Evolutionary conservation across 1,139 yeast genomes (phyloP).

Genomic region (Williopsis jadinii): DNA sequence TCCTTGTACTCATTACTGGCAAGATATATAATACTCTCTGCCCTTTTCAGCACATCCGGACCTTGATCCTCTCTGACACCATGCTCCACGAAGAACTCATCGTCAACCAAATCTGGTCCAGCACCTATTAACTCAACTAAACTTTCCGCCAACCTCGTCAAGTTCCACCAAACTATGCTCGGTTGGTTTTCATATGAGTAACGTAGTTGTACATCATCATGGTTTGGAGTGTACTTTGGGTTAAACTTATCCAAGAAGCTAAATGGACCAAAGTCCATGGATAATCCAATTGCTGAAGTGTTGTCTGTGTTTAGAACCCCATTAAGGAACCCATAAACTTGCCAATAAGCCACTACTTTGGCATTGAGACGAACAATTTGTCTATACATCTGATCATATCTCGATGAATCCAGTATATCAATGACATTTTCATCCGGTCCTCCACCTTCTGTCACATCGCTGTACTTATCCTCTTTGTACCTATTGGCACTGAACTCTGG

Average conservation of each 20-base stretch:
- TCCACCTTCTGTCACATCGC: conserved; percentile 9
- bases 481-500: conserved; percentile 27
- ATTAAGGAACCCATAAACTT: conserved; percentile 83
- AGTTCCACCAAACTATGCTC: conserved; percentile 88
- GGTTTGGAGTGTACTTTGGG: conserved; percentile 81
- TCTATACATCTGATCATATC: conserved; percentile 64
- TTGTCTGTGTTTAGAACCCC: conserved; percentile 96
- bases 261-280: conserved; percentile 94
- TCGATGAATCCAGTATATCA: conserved; percentile 38
- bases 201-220: conserved; percentile 68
- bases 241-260: conserved; percentile 82
- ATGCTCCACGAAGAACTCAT: conserved; percentile 26
- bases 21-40: conserved; percentile 55
- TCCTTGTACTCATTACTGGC: conserved; percentile 63
- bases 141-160: conserved; percentile 79
- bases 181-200: conserved; percentile 83
- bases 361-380: conserved; percentile 74
- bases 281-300: conserved; percentile 77
- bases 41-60: conserved; percentile 48
- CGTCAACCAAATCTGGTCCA: conserved; percentile 43
- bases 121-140: conserved; percentile 77
- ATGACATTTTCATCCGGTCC: conserved; percentile 5
- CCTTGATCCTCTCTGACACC: conserved; percentile 41
- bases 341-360: conserved; percentile 75
- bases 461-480: conserved; percentile 22